Percentiles rank a stretch among this genome's conserved stretches.
phyloP scores from a whole-genome alignment of 495 filamentous ascomycete species.

The Lasiosphaeria hispida region DNA sequence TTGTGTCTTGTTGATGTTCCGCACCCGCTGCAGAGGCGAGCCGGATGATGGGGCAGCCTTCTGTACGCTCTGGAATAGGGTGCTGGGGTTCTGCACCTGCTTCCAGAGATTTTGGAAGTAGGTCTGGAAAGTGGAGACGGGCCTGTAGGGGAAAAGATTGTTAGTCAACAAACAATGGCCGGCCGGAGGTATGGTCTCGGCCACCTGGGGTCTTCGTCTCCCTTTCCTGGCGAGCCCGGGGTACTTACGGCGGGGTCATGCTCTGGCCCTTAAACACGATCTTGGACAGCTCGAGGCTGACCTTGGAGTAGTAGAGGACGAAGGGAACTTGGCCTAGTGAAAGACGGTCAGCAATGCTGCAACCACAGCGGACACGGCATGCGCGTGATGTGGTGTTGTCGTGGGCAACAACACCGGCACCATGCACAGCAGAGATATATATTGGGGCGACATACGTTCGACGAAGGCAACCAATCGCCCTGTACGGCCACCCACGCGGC shows the following conservation, averaged over 20 bases:
- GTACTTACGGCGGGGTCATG: slow-evolving; percentile 90
- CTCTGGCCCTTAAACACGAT: slow-evolving; percentile 83
- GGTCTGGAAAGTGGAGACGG: slow-evolving; percentile 74
- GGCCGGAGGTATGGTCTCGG: neutral
- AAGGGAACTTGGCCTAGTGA: slow-evolving; percentile 75
- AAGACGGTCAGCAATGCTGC: slow-evolving; percentile 17
- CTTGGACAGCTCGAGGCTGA: slow-evolving; percentile 81
- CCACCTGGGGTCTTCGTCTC: no score
- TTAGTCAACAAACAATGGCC: slow-evolving; percentile 26
- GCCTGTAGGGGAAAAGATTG: slow-evolving; percentile 46
- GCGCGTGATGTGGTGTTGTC: no score
- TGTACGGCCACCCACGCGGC: slow-evolving; percentile 79
- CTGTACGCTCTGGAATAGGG: slow-evolving; percentile 41
- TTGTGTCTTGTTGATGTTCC: slow-evolving; percentile 68
- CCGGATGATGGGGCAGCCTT: slow-evolving; percentile 28
- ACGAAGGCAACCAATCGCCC: slow-evolving; percentile 76
- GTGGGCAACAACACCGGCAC: neutral
- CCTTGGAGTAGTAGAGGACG: slow-evolving; percentile 84
- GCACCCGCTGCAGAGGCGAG: slow-evolving; percentile 58
- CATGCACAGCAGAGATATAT: neutral
- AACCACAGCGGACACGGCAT: neutral
- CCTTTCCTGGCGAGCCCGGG: neutral
- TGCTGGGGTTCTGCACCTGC: slow-evolving; percentile 61
- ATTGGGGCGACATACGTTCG: slow-evolving; percentile 67
- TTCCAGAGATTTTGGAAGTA: slow-evolving; percentile 77